Evolutionary conservation across 306 rosid genomes (phyloP), one percentile per base, ranked within the genome.

Genomic region (Cicer chorassanicum): DNA sequence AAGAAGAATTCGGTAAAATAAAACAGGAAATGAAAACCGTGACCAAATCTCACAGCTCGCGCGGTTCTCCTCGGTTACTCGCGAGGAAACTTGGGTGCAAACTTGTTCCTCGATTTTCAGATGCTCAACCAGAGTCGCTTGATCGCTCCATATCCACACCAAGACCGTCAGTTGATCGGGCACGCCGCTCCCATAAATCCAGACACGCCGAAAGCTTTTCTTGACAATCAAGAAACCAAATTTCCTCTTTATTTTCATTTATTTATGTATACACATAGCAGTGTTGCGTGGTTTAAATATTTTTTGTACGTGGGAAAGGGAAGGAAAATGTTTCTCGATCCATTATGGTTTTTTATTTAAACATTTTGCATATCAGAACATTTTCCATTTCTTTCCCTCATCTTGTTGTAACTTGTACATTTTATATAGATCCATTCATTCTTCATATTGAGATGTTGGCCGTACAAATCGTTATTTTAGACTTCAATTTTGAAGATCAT

Each of bases 21-120:
- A 93, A 90, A 89, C 84, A 87, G 80, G 98, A 93, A 82, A 93
- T 93, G 97, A 93, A 85, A 77, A 88, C 68, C 76, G 94, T 88
- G 54, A 48, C 83, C 19, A 93, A 89, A 70, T 86, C 94, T 57
- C 94, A 85, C 59, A 86, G 89, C 71, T 78, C 91, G 66, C 87
- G 87, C 2, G 73, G 82, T 76, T 88, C 96, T 44, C 96, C 96
- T 82, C 91, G 83, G 49, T 68, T 85, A 18, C 76, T 88, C 46
- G 87, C 83, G 5, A 76, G 84, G 77, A 88, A 81, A 76, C 51
- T 89, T 1, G 97, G 98, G 68, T 87, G 97, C 85, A 91, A 88
- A 78, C 94, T 86, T 69, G 81, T 89, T 76, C 92, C 91, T 2
- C 83, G 89, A 45, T 64, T 87, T 9, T 93, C 96, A 7, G 92